Base-by-base conservation (phyloP, 129 eudicot genomes). In the Escallonia rubra region DNA sequence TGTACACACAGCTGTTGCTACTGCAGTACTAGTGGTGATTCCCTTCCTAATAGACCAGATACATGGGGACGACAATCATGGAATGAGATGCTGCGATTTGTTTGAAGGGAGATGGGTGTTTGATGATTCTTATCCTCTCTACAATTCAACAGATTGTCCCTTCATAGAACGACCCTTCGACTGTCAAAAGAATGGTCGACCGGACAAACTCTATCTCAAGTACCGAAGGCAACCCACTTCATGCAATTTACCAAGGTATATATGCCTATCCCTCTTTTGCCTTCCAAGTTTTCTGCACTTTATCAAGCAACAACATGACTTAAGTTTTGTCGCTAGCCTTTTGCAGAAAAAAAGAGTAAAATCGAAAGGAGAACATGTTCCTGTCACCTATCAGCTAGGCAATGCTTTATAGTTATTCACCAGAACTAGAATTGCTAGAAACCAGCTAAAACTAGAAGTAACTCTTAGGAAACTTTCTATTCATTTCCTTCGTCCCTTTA, bases 171-270 rank as follows among this genome's bases (percentile, higher is more conserved):
- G 61, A 47, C 59, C 5, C 6, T 77, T 71, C 50, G 63, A 71
- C 51, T 77, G 82, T 54, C 54, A 49, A 52, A 66, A 54, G 16
- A 71, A 77, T 59, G 82, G 77, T 10, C 58, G 82, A 16, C 66
- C 69, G 4, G 82, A 77, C 45, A 44, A 43, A 7, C 3, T 5
- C n/a, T 77, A 71, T 57, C 82, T 77, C 69, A 65, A 71, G 34
- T 77, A 77, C 63, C 59, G 72, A 77, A 71, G 82, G 82, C 77
- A 77, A 34, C 82, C 77, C 6, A 5, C 16, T 59, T 14, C 64
- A 10, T 77, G 82, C 62, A 56, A 60, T 65, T 53, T 77, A 53
- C 82, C 82, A 7, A 59, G 82, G 82, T 77, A 65, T 23, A 23
- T 23, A 23, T 23, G 34, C 34, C 34, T 23, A 23, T 23, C 34